A percentile compares a stretch with the other conserved stretches of the same genome.
Conservation (phyloP, 1,139 yeast genomes). For the Hyphopichia buzzinii region DNA sequence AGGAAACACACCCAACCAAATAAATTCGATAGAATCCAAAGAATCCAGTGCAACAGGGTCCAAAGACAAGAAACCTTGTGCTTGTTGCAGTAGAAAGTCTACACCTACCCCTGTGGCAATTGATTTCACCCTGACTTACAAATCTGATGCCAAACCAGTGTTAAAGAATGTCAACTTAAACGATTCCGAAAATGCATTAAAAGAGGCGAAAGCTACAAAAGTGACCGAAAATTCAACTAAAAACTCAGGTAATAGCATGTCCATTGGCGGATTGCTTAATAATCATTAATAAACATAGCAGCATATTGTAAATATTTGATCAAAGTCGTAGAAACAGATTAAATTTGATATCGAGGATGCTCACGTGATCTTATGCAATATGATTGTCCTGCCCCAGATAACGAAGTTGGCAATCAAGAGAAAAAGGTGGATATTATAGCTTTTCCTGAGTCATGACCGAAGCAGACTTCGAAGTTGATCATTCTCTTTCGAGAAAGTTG, state of each 20-base stretch:
- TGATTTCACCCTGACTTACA: conserved; percentile 11
- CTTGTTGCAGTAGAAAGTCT: conserved; percentile 3
- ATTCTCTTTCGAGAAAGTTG: conserved; percentile 51
- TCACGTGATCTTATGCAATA: conserved; percentile 6
- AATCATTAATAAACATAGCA: too few relatives aligned
- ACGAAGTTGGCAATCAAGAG: not conserved
- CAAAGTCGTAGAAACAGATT: too few relatives aligned
- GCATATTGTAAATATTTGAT: too few relatives aligned
- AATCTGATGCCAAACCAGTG: not conserved
- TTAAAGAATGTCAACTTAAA: not conserved
- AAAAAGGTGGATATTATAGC: not conserved
- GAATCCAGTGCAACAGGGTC: too few relatives aligned
- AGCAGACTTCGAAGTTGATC: conserved; percentile 38
- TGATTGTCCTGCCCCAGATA: not conserved
- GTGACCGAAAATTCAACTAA: not conserved
- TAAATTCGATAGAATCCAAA: not conserved
- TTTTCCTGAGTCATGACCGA: not conserved
- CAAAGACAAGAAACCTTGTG: not conserved
- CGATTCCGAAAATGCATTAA: conserved; percentile 1
- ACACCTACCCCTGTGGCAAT: conserved; percentile 11
- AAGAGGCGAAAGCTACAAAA: not conserved
- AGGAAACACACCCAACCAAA: not conserved
- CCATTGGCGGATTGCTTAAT: conserved; percentile 40
- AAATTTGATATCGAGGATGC: too few relatives aligned
- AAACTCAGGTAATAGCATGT: conserved; percentile 11